phyloP scores from a whole-genome alignment of 768 basidiomycete species.

The Daedaleopsis sinensis region DNA sequence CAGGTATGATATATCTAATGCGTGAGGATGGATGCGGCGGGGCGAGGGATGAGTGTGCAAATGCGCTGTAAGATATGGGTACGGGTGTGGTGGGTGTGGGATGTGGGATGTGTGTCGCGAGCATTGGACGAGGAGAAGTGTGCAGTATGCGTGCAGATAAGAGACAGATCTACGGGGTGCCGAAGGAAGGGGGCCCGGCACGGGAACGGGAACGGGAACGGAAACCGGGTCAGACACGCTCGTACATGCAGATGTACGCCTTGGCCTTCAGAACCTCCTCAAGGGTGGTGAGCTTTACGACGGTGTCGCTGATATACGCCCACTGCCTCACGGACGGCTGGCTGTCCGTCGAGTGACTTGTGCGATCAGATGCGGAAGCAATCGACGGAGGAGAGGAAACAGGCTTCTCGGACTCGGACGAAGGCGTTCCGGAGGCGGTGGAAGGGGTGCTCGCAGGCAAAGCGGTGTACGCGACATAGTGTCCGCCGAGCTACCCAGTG shows the following conservation, averaged over 20 bases:
- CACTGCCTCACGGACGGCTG: conserved; percentile 57
- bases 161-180: background rate
- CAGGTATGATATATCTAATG: background rate
- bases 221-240: conserved; percentile 53
- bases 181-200: background rate
- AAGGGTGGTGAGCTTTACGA: conserved; percentile 76
- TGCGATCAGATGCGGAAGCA: conserved; percentile 1
- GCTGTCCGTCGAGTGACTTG: conserved; percentile 9
- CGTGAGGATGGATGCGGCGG: background rate
- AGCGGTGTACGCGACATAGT: conserved; percentile 86
- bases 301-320: conserved; percentile 92
- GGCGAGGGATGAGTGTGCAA: background rate
- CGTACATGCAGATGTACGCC: conserved; percentile 94
- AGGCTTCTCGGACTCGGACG: conserved; percentile 5
- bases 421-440: background rate
- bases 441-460: conserved; percentile 45
- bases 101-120: background rate
- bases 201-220: background rate
- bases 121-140: background rate
- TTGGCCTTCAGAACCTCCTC: conserved; percentile 91
- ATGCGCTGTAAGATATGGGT: background rate
- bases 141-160: background rate
- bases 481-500: conserved; percentile 71
- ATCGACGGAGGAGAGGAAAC: background rate
- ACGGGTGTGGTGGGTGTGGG: background rate